Percentiles rank a stretch among this genome's conserved stretches.
Evolutionary conservation across 139 green algal genomes (phyloP).

Genomic region (Ostreobium quekettii): DNA sequence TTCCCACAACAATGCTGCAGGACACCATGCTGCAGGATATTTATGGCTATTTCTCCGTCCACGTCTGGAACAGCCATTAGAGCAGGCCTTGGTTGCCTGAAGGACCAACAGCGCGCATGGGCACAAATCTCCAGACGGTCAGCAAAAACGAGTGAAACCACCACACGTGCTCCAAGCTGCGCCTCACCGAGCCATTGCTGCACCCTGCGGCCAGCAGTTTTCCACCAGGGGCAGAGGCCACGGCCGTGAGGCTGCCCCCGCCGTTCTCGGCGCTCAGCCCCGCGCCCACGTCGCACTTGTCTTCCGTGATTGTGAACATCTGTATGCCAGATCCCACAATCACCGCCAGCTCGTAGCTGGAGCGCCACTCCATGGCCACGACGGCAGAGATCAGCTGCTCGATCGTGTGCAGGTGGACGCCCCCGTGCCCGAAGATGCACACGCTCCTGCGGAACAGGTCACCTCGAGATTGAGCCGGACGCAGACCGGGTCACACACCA

Average conservation of each 20-base stretch:
- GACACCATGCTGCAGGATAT: too few relatives aligned
- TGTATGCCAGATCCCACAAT: constrained; percentile 23
- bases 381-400: constrained; percentile 10
- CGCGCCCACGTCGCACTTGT: constrained; percentile 11
- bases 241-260: constrained; percentile 13
- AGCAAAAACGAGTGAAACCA: too few relatives aligned
- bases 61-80: too few relatives aligned
- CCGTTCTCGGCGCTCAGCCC: constrained; percentile 40
- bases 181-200: constrained; percentile 31
- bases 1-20: too few relatives aligned
- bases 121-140: too few relatives aligned
- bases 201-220: constrained; percentile 31
- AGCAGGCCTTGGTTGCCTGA: too few relatives aligned
- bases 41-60: too few relatives aligned
- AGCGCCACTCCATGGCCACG: constrained; percentile 25
- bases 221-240: constrained; percentile 16
- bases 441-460: constrained; percentile 24
- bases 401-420: constrained; percentile 38
- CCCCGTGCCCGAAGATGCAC: constrained; percentile 36
- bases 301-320: constrained; percentile 27
- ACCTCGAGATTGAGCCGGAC: not conserved
- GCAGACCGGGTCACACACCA: too few relatives aligned
- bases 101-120: too few relatives aligned
- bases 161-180: too few relatives aligned
- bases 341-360: constrained; percentile 19